Evolutionary conservation across 2,329 filamentous ascomycete genomes (phyloP), one percentile per base, ranked within the genome.

Genomic region (Alternaria rosae): DNA sequence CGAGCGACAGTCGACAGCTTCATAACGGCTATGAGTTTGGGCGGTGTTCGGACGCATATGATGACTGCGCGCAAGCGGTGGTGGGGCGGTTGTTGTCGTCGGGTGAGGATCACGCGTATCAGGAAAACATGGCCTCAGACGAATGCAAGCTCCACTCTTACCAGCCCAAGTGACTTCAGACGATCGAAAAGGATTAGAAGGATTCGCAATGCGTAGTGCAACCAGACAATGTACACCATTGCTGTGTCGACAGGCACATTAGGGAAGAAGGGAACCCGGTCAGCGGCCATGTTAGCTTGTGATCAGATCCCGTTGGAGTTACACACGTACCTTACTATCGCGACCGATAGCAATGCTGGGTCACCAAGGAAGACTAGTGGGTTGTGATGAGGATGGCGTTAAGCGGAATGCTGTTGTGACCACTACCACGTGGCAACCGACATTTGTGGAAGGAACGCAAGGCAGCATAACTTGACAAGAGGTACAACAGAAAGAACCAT

Each of bases 1-100:
- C 57, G 55, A 54, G 62, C 59, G 17, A 63, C 12, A n/a, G 54
- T 62, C 15, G 61, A 59, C 28, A 45, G 57, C 20, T 65, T 67
- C 71, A 71, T 70, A 20, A 61, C 32, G 26, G 41, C 38, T 52
- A 54, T 61, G 35, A 62, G 54, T 35, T n/a, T 21, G 15, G 32
- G 41, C 10, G 51, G 56, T 6, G 38, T 44, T 23, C 53, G 51
- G 26, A 65, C 25, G 54, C 53, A 52, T 56, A 56, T 54, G 15
- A 38, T 26, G 28, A 58, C 25, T n/a, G 50, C 52, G 44, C 25
- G 54, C 20, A 38, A 32, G 28, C 20, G 42, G 48, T 41, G 43
- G 25, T 50, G 38, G 60, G 28, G 53, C 44, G 47, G 23, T 55
- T 52, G 58, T 61, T 35, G 55, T 58, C 57, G 42, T 57, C 55